Base-by-base conservation (phyloP, 2,329 filamentous ascomycete genomes). In the Chalaropsis thielavioides region DNA sequence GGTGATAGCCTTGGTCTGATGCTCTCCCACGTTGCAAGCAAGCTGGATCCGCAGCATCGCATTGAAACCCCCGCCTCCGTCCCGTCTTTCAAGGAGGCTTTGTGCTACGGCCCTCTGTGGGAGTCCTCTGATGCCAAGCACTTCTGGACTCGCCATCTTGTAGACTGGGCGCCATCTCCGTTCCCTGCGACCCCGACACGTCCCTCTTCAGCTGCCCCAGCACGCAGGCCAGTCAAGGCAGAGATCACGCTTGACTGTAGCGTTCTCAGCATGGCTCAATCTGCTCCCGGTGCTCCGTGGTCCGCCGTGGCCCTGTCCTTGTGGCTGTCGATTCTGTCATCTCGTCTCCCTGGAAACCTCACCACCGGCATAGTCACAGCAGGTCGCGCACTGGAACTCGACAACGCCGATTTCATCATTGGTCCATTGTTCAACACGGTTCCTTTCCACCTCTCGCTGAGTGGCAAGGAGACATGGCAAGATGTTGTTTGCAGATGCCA, bases 401-500 rank as follows among this genome's bases (percentile, higher is more conserved):
- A 86, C 7, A 78, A 78, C 1, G 81, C 85, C 1, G 87, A 91
- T 59, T 72, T 78, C 24, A 82, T 89, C 0, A 81, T 94, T 51
- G 92, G 92, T 0, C 92, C 92, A 0, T 76, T 96, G 22, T 95
- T 96, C 79, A 96, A 96, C 72, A 96, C 91, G 0, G 77, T 96
- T 1, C 90, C 92, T 0, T 90, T 88, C 71, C 79, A 82, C 5
- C 69, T 81, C 6, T 68, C 72, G 0, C 71, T 73, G 0, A 76
- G 80, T 7, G 19, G 19, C 1, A 35, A 38, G 3, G 38, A 44
- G 3, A 83, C 79, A 0, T 90, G 87, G 83, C 72, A 75, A 0
- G 78, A 81, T 0, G 73, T 90, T 0, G 77, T 90, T 24, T 77
- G 75, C 17, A 75, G 77, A 62, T 89, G 88, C 67, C 90, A 96